Evolutionary conservation across 805 yeast genomes (phyloP), one percentile per base, ranked within the genome.

Genomic region (Scheffersomyces coipomensis): DNA sequence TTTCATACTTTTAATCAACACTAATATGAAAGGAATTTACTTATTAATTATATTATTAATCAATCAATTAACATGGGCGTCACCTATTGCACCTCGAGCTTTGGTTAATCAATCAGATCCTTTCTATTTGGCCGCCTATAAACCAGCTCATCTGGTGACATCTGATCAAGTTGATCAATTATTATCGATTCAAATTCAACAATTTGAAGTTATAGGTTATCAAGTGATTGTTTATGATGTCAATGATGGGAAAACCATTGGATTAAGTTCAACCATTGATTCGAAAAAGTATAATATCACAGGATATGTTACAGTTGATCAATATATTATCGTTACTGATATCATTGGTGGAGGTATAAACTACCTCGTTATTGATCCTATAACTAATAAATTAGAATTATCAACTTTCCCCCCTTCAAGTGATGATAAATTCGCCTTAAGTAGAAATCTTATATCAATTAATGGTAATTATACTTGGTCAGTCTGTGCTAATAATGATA

Each of bases 61-160:
- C 13, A 10, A 8, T 24, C 27, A 24, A 5, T 24, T 24, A 13
- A 5, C n/a, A 24, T 9, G 5, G 13, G 27, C 27, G 12, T 24
- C 12, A 12, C 13, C 27, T 9, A 9, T 24, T n/a, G n/a, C n/a
- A n/a, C n/a, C n/a, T n/a, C 13, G 27, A 24, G 12, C 27, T 24
- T 5, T 13, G 12, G 12, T 9, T 5, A 27, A 24, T 18, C 26
- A 19, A 17, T 34, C 36, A 15, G 30, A 34, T 24, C 18, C 12
- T 10, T 34, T 34, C 16, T 34, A 34, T 21, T 34, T 34, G 30
- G 36, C 27, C 11, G 36, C 36, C 4, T 34, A 34, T 23, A 22
- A 24, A 23, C 36, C 36, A 24, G 13, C 30, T 13, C 19, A 34
- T 34, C n/a, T n/a, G n/a, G 22, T 12, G 13, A 23, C 11, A 19